Conservation (phyloP, 2,329 filamentous ascomycete species). For the Aspergillus fructus region DNA sequence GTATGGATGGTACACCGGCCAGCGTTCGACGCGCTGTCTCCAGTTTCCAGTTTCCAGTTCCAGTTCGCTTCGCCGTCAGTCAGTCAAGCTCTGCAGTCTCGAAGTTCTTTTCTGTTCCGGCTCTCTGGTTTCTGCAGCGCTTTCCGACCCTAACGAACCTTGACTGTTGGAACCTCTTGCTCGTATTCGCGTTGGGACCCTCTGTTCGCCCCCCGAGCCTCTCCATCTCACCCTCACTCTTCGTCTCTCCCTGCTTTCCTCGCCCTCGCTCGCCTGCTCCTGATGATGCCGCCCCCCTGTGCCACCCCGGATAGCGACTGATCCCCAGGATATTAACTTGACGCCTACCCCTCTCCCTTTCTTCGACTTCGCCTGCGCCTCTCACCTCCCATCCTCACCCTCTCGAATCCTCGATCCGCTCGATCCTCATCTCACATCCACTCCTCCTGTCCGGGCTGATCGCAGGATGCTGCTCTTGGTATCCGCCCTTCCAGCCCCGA, state of each 20-base stretch:
- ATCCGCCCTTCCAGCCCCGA: slow-evolving; percentile 7
- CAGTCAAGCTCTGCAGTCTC: background rate
- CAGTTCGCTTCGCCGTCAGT: background rate
- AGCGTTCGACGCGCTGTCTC: too few relatives aligned
- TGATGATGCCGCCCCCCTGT: background rate
- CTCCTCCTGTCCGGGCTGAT: background rate
- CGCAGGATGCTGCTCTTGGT: slow-evolving; percentile 24
- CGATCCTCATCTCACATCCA: background rate
- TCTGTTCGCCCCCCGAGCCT: background rate
- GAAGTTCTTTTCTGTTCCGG: background rate
- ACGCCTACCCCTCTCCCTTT: background rate
- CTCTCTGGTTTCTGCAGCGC: background rate
- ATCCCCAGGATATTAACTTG: background rate
- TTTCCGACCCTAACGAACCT: background rate
- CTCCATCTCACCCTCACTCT: background rate
- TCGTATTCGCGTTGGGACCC: background rate
- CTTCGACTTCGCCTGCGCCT: background rate
- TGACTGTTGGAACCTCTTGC: background rate
- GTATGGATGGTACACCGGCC: too few relatives aligned
- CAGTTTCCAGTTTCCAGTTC: background rate
- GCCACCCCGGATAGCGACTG: background rate
- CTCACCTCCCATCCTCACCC: background rate
- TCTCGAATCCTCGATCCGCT: background rate
- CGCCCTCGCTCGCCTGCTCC: background rate
- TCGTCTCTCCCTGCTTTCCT: background rate